Percentiles rank a stretch among this genome's conserved stretches.
phyloP scores from a whole-genome alignment of 2,329 filamentous ascomycete species.

The Aurifilum marmelostoma region DNA sequence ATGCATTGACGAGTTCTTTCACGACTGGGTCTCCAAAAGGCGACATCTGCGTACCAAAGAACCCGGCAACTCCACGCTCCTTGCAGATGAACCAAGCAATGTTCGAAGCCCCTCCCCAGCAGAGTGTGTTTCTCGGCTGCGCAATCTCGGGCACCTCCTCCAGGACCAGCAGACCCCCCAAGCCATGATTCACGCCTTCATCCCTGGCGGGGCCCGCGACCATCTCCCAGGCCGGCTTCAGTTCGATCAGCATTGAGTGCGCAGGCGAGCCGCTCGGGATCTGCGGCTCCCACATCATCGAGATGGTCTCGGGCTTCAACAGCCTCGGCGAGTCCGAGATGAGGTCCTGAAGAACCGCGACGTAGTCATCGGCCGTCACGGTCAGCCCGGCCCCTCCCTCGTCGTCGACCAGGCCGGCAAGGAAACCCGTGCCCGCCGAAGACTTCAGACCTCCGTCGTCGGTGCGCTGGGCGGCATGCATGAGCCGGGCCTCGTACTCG shows the following conservation, averaged over 20 bases:
- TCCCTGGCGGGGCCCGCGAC: not conserved
- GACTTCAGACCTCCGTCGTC: conserved; percentile 1
- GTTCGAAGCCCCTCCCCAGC: conserved; percentile 10
- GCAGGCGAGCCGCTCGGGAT: not conserved
- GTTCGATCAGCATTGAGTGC: not conserved
- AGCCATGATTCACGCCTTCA: conserved; percentile 8
- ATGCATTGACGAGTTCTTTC: conserved; percentile 15
- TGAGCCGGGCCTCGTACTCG: conserved; percentile 7
- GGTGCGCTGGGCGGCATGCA: conserved; percentile 2
- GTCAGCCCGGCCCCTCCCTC: conserved; percentile 14
- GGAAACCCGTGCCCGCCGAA: not conserved
- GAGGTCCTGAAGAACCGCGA: conserved; percentile 13
- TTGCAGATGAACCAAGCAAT: conserved; percentile 4
- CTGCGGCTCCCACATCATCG: conserved; percentile 6
- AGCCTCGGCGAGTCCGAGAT: not conserved
- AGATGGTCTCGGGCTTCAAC: conserved; percentile 1
- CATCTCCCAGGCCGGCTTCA: conserved; percentile 15
- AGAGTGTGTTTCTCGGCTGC: not conserved
- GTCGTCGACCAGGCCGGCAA: conserved; percentile 7
- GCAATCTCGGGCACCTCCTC: conserved; percentile 5
- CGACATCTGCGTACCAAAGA: conserved; percentile 12
- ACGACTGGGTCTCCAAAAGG: conserved; percentile 9
- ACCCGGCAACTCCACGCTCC: conserved; percentile 12
- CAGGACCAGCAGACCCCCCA: conserved; percentile 3
- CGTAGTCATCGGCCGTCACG: conserved; percentile 9